These are phyloP conservation scores for Plectosphaerella sp. DNA, from an alignment of 2,329 filamentous ascomycete genomes.

Conservation along the genomic window DNA sequence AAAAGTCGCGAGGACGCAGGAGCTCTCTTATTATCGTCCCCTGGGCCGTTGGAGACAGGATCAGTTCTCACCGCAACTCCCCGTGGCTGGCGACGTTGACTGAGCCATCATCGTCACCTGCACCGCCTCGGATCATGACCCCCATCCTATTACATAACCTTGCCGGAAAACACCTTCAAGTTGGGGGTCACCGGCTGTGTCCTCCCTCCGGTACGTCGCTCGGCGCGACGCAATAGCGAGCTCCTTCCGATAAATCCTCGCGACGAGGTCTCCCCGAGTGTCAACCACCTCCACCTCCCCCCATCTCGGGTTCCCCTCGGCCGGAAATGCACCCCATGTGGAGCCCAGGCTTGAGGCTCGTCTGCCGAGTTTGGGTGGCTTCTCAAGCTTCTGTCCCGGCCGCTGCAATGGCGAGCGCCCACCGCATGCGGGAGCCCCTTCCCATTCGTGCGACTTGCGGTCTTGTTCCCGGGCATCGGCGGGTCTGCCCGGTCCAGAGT, in stretches of 20 bases:
- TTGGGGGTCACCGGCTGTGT: too few relatives aligned
- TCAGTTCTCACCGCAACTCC: too few relatives aligned
- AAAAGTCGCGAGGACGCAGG: too few relatives aligned
- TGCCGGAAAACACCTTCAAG: too few relatives aligned
- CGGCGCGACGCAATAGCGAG: constrained; percentile 6
- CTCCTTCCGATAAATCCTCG: constrained; percentile 15
- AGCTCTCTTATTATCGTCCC: too few relatives aligned
- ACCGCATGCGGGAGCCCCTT: background rate
- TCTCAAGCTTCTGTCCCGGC: too few relatives aligned
- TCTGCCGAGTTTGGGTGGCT: background rate
- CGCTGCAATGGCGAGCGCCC: too few relatives aligned
- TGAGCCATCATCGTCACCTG: too few relatives aligned
- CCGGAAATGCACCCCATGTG: constrained; percentile 13
- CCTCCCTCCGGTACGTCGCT: background rate
- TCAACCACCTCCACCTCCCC: constrained; percentile 1
- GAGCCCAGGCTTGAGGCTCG: background rate
- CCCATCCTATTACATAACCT: too few relatives aligned
- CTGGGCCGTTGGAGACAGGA: too few relatives aligned
- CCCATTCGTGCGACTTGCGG: constrained; percentile 4
- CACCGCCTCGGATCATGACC: too few relatives aligned
- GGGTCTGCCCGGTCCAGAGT: background rate
- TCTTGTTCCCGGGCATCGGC: background rate
- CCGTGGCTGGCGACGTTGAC: too few relatives aligned
- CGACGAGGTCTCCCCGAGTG: constrained; percentile 1
- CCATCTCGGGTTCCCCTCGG: constrained; percentile 20